Conservation (phyloP, 192 early-diverging fungal species). For the Phlyctochytrium bullatum region DNA sequence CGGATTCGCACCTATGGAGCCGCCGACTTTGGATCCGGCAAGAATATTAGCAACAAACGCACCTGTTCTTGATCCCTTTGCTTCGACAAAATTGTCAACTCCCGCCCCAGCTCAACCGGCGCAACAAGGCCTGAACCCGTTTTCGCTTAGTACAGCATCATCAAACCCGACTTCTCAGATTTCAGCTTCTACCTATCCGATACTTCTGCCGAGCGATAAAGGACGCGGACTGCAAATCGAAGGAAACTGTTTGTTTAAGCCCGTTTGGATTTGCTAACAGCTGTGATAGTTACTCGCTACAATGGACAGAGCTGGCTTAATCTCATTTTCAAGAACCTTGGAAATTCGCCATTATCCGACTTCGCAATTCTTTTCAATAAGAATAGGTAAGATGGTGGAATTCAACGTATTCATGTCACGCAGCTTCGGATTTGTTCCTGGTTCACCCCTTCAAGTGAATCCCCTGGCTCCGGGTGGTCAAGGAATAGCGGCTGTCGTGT, state of each 20-base stretch:
- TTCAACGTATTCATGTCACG: not conserved
- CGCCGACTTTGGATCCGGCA: conserved; percentile 2
- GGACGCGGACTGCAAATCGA: too few species aligned
- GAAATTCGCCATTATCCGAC: conserved; percentile 33
- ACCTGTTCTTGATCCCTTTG: conserved; percentile 9
- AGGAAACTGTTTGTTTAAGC: too few species aligned
- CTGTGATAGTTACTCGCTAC: too few species aligned
- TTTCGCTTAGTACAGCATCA: too few species aligned
- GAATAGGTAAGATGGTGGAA: conserved; percentile 35
- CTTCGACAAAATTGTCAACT: too few species aligned
- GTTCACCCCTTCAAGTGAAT: conserved; percentile 36
- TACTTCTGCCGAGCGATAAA: too few species aligned
- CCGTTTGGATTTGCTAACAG: too few species aligned
- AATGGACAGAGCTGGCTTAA: conserved; percentile 41
- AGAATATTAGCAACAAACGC: not conserved
- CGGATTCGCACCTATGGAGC: too few species aligned
- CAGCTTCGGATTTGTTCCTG: conserved; percentile 49
- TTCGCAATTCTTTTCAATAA: conserved; percentile 64
- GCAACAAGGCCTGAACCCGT: too few species aligned
- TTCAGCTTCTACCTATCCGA: too few species aligned
- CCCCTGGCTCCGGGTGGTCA: conserved; percentile 28
- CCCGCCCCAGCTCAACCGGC: too few species aligned
- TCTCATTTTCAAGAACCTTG: conserved; percentile 42
- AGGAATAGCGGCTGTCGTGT: conserved; percentile 21
- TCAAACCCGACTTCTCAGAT: too few species aligned